phyloP scores from a whole-genome alignment of 371 early-diverging fungal genomes.

The Dichotomocladium elegans region DNA sequence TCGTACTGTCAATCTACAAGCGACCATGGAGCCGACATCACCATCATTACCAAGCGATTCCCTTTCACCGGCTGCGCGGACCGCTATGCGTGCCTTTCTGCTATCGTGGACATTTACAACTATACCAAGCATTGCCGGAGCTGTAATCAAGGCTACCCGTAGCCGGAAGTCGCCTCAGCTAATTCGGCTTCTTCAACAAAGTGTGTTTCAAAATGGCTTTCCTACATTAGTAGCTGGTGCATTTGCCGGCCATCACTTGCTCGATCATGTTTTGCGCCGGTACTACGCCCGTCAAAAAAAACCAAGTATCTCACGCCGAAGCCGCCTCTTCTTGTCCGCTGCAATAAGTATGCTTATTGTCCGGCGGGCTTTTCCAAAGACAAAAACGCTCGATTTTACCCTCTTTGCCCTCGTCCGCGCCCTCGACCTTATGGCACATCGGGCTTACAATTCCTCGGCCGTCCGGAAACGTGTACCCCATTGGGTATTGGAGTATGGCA shows the following conservation, averaged over 20 bases:
- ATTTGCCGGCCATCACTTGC: constrained; percentile 30
- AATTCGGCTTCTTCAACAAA: constrained; percentile 9
- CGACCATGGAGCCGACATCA: too few species aligned
- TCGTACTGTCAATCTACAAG: too few species aligned
- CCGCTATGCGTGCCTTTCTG: constrained; percentile 35
- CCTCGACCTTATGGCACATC: constrained; percentile 52
- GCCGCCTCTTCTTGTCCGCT: constrained; percentile 27
- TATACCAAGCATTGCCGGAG: constrained; percentile 18
- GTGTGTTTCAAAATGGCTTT: constrained; percentile 33
- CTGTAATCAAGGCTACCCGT: constrained; percentile 16
- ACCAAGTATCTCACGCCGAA: neutral
- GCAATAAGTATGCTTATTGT: constrained; percentile 23
- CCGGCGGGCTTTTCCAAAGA: constrained; percentile 29
- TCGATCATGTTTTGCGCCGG: constrained; percentile 8
- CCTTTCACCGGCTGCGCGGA: constrained; percentile 27
- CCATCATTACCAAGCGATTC: too few species aligned
- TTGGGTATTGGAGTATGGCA: constrained; percentile 51
- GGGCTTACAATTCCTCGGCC: constrained; percentile 20
- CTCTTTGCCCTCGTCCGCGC: constrained; percentile 60
- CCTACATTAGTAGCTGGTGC: constrained; percentile 31
- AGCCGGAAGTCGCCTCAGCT: neutral
- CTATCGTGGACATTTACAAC: constrained; percentile 37
- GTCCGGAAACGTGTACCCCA: constrained; percentile 40
- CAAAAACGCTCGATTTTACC: constrained; percentile 55
- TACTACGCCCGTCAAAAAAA: neutral